Evolutionary conservation across 768 basidiomycete genomes (phyloP), one percentile per base, ranked within the genome.

Genomic region (Lactarius vividus): DNA sequence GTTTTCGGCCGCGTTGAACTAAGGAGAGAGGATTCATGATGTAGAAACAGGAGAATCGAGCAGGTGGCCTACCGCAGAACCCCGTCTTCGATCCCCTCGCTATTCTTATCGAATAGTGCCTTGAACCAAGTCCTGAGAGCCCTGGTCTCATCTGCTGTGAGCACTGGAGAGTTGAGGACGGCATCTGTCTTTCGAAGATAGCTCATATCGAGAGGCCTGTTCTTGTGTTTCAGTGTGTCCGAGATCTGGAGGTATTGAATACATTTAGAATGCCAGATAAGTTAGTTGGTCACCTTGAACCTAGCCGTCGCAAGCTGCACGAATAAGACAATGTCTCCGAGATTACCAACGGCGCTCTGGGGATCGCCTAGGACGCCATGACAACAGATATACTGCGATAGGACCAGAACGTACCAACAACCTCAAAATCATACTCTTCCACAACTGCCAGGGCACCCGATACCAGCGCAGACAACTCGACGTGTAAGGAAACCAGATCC

Each of bases 21-120:
- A 70, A 20, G 18, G 44, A 53, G 28, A 40, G 33, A 33, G 54
- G 42, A 6, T 16, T 54, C 26, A 35, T 58, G n/a, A 58, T 49
- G 9, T 33, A 52, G 59, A n/a, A 26, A 13, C 20, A 6, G 29
- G 26, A 29, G 10, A 49, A 15, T 42, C 1, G 16, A 40, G 16
- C 18, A 44, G 28, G 39, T 23, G 9, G 54, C 64, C 18, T 58
- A 78, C 75, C 78, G 70, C n/a, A 79, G 70, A 23, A 91, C 89
- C 16, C 83, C 86, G 71, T 94, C 92, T 69, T 93, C 92, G 31
- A 94, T 92, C 1, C 92, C 92, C 73, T 93, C 92, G 68, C 85
- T 91, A 65, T 78, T 77, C 57, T 79, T 85, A 72, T 92, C 90
- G 73, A 93, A 93, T 31, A 94, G 78, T 0, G 89, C 88, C 71